These are phyloP conservation scores for Chrysopogon serrulatus DNA, from an alignment of 176 grass and related monocot genomes.

Conservation along the genomic window DNA sequence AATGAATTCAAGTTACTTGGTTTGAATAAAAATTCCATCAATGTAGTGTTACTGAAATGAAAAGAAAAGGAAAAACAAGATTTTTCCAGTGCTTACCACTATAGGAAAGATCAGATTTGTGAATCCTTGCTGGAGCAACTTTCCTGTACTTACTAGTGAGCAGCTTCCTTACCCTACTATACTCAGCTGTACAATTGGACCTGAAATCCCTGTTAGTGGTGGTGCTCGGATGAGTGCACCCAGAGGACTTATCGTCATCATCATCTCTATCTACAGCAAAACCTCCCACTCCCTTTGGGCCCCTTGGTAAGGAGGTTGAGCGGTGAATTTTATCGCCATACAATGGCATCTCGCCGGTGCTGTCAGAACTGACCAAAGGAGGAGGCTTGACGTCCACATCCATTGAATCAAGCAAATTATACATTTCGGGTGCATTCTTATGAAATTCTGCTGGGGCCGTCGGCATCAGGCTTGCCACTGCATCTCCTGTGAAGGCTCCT, in stretches of 20 bases:
- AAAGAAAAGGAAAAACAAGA: neutral
- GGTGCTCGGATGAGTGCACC: constrained; percentile 73
- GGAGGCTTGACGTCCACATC: constrained; percentile 62
- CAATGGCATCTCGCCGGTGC: constrained; percentile 65
- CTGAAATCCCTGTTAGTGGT: constrained; percentile 54
- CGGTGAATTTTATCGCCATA: constrained; percentile 36
- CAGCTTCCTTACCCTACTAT: constrained; percentile 68
- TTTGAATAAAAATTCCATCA: constrained; percentile 10
- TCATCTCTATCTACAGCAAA: constrained; percentile 67
- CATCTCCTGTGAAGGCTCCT: constrained; percentile 42
- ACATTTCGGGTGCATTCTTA: constrained; percentile 48
- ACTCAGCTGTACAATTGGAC: constrained; percentile 50
- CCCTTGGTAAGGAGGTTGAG: constrained; percentile 45
- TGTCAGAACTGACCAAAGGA: constrained; percentile 86
- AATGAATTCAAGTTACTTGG: constrained; percentile 44
- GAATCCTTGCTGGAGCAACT: constrained; percentile 33
- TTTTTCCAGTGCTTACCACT: constrained; percentile 40
- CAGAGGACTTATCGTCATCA: constrained; percentile 84
- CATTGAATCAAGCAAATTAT: constrained; percentile 52
- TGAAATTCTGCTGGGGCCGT: neutral
- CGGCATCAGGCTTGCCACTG: constrained; percentile 22
- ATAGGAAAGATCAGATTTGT: constrained; percentile 51
- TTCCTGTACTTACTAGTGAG: constrained; percentile 59
- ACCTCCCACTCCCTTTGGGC: constrained; percentile 31
- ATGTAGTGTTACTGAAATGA: constrained; percentile 18